Conservation (phyloP, 108 stramenopile genomes). For the Discostella stelligeroides region DNA sequence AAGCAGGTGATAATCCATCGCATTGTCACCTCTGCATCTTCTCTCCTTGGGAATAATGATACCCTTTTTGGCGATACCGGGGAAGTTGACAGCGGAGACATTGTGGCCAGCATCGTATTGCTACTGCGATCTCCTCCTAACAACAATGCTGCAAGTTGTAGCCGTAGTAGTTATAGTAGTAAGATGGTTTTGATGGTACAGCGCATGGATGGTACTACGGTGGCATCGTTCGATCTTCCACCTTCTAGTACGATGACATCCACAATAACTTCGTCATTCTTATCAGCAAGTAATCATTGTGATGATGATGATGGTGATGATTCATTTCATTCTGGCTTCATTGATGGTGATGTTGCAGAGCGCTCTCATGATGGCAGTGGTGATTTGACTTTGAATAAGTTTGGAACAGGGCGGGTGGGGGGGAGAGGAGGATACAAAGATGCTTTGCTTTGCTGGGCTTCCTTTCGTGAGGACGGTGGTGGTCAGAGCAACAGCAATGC, state of each 20-base stretch:
- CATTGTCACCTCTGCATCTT: slow-evolving; percentile 3
- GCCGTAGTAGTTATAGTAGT: background rate
- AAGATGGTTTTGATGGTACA: background rate
- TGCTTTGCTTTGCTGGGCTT: slow-evolving; percentile 75
- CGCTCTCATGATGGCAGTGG: no score
- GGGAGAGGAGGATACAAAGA: no score
- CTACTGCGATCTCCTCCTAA: background rate
- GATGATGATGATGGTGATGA: no score
- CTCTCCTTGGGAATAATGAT: background rate
- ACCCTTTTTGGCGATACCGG: background rate
- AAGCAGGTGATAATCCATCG: background rate
- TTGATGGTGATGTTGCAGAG: no score
- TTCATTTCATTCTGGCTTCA: no score
- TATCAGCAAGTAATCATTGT: slow-evolving; percentile 1
- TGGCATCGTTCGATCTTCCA: slow-evolving; percentile 16
- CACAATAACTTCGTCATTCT: no score
- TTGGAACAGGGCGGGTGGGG: no score
- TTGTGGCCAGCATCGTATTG: background rate
- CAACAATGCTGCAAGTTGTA: background rate
- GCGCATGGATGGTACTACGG: slow-evolving; percentile 2
- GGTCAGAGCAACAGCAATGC: background rate
- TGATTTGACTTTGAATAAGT: no score
- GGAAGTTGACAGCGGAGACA: background rate
- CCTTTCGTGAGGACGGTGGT: slow-evolving; percentile 46
- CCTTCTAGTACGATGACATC: no score